Percentiles rank a stretch among this genome's conserved stretches.
Conservation (phyloP, 129 eudicot species). For the Erigeron canadensis region DNA sequence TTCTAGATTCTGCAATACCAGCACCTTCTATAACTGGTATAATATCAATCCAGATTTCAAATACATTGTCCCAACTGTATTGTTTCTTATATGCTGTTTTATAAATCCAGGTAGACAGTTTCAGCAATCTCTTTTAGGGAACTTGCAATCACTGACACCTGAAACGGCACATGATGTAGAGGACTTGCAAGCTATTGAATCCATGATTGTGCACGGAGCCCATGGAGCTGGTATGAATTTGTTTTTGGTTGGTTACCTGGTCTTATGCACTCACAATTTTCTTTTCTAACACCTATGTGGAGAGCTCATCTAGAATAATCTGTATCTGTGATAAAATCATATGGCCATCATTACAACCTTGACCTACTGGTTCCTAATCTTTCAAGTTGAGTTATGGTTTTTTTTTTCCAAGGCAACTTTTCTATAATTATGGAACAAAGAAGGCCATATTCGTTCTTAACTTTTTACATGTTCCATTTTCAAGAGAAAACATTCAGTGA, state of each 20-base stretch:
- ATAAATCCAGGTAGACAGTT: slow-evolving; percentile 38
- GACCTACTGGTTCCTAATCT: not conserved
- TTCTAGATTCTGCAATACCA: slow-evolving; percentile 77
- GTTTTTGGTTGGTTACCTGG: not conserved
- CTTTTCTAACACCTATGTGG: too few relatives aligned
- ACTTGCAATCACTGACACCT: slow-evolving; percentile 67
- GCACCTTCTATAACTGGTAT: slow-evolving; percentile 76
- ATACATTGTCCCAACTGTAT: not conserved
- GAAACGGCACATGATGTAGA: slow-evolving; percentile 70
- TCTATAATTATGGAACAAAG: too few relatives aligned
- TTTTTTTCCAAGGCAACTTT: not conserved
- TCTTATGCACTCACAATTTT: too few relatives aligned
- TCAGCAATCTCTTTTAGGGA: slow-evolving; percentile 48
- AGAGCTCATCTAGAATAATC: not conserved
- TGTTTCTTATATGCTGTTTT: slow-evolving; percentile 18
- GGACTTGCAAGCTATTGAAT: slow-evolving; percentile 72
- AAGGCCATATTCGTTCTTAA: too few relatives aligned
- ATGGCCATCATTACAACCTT: not conserved
- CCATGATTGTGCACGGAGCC: slow-evolving; percentile 66
- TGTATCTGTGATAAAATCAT: not conserved
- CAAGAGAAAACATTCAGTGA: not conserved
- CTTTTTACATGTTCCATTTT: not conserved
- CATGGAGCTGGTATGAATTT: slow-evolving; percentile 57
- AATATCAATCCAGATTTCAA: not conserved
- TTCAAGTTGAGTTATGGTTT: not conserved